Evolutionary conservation across 352 stramenopile genomes (phyloP).

Genomic region (Phytopythium sindhum): DNA sequence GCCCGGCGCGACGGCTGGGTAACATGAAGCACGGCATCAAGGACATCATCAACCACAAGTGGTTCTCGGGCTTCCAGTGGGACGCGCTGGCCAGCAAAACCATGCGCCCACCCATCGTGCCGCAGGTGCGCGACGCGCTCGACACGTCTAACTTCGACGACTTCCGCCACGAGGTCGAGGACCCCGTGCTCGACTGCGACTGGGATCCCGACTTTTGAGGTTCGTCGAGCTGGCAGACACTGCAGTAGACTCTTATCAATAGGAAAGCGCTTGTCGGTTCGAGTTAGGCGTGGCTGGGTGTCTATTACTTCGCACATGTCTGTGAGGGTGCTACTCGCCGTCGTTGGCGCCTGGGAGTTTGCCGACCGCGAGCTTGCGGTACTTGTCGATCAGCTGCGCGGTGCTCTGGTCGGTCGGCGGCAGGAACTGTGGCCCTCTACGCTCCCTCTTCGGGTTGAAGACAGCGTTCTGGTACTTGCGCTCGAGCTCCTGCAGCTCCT

Average conservation of each 20-base stretch:
- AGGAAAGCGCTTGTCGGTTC: not conserved
- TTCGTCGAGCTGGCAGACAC: no score
- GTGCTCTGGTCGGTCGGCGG: conserved; percentile 59
- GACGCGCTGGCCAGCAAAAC: conserved; percentile 53
- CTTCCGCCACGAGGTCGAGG: conserved; percentile 64
- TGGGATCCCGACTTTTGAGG: conserved; percentile 75
- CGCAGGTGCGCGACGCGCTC: conserved; percentile 67
- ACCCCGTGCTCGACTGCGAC: conserved; percentile 54
- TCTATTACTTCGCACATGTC: not conserved
- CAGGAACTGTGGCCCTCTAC: conserved; percentile 46
- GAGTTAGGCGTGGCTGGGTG: not conserved
- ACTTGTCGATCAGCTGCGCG: conserved; percentile 74
- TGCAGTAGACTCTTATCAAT: no score
- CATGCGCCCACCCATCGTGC: conserved; percentile 71
- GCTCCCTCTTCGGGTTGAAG: conserved; percentile 45
- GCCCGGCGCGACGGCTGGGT: conserved; percentile 61
- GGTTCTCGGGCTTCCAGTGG: conserved; percentile 73
- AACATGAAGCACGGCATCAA: conserved; percentile 86
- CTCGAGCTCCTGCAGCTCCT: conserved; percentile 30
- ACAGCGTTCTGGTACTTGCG: conserved; percentile 46
- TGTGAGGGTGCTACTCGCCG: not conserved
- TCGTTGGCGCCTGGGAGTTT: conserved; percentile 33
- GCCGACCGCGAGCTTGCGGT: conserved; percentile 74
- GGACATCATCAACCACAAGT: conserved; percentile 84
- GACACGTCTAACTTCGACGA: conserved; percentile 85